Conservation (phyloP, 306 rosid genomes). For the Lupinus albus region DNA sequence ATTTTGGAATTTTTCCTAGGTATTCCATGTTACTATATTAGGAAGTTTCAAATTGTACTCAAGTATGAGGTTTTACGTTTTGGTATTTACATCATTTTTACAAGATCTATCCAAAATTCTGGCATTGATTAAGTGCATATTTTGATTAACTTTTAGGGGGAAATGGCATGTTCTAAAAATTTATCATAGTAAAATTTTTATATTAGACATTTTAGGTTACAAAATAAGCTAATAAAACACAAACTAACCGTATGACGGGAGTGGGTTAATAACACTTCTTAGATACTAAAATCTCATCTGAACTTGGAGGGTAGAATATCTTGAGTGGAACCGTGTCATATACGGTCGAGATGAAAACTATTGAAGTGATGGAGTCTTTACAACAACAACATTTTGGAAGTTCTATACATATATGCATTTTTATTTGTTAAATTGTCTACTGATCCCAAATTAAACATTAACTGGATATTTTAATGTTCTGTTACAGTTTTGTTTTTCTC, state of each 20-base stretch:
- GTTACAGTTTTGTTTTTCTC: conserved; percentile 81
- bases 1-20: neutral
- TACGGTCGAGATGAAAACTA: neutral
- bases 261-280: neutral
- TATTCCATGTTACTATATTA: neutral
- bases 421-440: neutral
- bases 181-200: neutral
- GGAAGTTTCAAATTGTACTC: neutral
- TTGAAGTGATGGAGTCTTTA: neutral
- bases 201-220: neutral
- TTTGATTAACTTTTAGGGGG: neutral
- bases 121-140: neutral
- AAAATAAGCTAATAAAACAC: neutral
- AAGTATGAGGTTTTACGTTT: neutral
- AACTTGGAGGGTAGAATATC: neutral
- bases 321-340: neutral
- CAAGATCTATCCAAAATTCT: neutral
- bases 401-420: neutral
- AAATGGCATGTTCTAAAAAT: neutral
- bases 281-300: neutral
- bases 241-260: neutral
- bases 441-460: conserved; percentile 15
- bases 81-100: neutral
- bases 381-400: conserved; percentile 5
- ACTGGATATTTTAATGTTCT: conserved; percentile 28